Evolutionary conservation across 2,329 filamentous ascomycete genomes (phyloP).

Genomic region (Xylaria sp.): DNA sequence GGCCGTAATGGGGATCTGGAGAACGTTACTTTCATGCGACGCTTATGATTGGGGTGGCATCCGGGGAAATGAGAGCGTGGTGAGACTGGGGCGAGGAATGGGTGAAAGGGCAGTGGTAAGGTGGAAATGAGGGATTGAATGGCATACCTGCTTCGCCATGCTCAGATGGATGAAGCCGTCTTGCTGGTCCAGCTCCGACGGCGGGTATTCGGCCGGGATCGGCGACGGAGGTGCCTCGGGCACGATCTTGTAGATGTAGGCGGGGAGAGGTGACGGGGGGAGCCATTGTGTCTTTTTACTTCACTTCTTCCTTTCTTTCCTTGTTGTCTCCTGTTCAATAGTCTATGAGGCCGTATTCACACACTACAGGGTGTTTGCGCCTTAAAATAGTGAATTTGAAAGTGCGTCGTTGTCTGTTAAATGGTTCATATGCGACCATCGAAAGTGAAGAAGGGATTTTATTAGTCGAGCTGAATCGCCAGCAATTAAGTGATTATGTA

Average conservation of each 20-base stretch:
- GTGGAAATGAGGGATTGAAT: neutral
- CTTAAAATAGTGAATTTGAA: too few species aligned
- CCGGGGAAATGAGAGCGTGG: neutral
- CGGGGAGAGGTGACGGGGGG: conserved; percentile 32
- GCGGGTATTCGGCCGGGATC: conserved; percentile 49
- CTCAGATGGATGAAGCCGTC: conserved; percentile 61
- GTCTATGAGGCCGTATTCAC: too few species aligned
- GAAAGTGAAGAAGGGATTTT: too few species aligned
- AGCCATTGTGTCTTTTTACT: conserved; percentile 12
- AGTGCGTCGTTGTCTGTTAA: too few species aligned
- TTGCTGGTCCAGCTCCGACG: conserved; percentile 53
- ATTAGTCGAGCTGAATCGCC: too few species aligned
- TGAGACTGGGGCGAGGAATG: neutral
- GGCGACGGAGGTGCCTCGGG: conserved; percentile 47
- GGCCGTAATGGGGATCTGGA: conserved; percentile 29
- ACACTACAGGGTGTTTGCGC: too few species aligned
- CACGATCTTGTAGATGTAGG: conserved; percentile 57
- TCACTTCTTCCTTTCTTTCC: neutral
- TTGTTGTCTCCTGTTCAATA: neutral
- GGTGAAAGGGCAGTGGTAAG: neutral
- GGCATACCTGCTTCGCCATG: conserved; percentile 47
- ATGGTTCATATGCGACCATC: too few species aligned
- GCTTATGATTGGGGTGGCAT: neutral
- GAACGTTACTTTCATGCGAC: neutral
- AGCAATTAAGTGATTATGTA: too few species aligned